Conservation (phyloP, 768 basidiomycete species). For the Mycena floridula region DNA sequence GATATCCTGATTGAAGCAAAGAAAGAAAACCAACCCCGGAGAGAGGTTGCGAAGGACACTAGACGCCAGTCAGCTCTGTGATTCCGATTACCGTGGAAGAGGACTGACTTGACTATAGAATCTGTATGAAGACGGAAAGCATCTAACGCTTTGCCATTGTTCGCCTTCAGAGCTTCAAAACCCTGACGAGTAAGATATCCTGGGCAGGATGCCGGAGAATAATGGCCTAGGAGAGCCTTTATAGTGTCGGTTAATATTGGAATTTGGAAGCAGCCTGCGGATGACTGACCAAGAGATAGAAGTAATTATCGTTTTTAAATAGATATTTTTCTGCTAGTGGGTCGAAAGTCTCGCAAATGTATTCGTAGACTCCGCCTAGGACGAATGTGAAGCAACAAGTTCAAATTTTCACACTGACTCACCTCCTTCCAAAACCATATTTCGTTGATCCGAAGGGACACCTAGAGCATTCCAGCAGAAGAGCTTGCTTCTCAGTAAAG, state of each 20-base stretch:
- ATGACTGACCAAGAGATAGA: constrained; percentile 47
- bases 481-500: constrained; percentile 43
- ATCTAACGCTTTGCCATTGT: constrained; percentile 43
- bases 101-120: constrained; percentile 54
- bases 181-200: constrained; percentile 57
- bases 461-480: constrained; percentile 80
- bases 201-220: constrained; percentile 55
- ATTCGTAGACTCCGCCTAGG: constrained; percentile 32
- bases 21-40: no score
- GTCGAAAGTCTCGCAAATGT: constrained; percentile 46
- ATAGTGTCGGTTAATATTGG: background rate
- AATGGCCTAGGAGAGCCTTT: constrained; percentile 44
- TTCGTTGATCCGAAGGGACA: constrained; percentile 65
- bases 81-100: no score
- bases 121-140: constrained; percentile 69
- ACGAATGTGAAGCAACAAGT: no score
- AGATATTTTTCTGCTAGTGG: constrained; percentile 38
- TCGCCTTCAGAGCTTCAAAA: constrained; percentile 47
- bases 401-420: constrained; percentile 7
- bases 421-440: constrained; percentile 51
- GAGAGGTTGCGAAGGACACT: constrained; percentile 21
- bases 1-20: no score
- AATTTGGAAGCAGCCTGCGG: constrained; percentile 1
- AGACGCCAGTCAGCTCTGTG: background rate
- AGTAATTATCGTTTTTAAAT: constrained; percentile 62